Evolutionary conservation across 2,329 filamentous ascomycete species (phyloP).

Genomic region (Cercospora sojina): DNA sequence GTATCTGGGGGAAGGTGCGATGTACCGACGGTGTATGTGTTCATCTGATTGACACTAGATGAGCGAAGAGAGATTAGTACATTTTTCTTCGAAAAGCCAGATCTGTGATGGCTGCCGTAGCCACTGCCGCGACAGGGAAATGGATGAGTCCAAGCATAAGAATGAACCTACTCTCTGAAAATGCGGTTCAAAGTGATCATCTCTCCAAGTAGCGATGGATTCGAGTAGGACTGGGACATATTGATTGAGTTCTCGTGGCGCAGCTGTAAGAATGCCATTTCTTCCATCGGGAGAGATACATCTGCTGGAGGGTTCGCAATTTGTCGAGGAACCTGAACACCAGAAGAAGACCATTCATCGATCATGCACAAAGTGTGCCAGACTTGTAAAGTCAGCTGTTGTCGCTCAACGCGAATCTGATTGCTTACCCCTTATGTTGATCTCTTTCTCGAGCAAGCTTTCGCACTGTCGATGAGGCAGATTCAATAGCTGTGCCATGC

Average conservation of each 20-base stretch:
- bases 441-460: background rate
- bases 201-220: slow-evolving; percentile 5
- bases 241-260: background rate
- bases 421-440: slow-evolving; percentile 10
- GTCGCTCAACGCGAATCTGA: background rate
- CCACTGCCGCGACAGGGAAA: no score
- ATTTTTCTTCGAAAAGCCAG: no score
- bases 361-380: slow-evolving; percentile 15
- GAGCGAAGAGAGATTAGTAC: no score
- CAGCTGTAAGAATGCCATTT: slow-evolving; percentile 11
- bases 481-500: slow-evolving; percentile 10
- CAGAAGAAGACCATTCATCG: slow-evolving; percentile 15
- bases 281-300: slow-evolving; percentile 14
- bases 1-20: slow-evolving; percentile 12
- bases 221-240: background rate
- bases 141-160: no score
- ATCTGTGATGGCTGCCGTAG: no score
- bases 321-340: slow-evolving; percentile 11
- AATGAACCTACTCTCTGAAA: slow-evolving; percentile 4
- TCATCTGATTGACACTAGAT: slow-evolving; percentile 12
- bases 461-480: slow-evolving; percentile 9
- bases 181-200: slow-evolving; percentile 16
- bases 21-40: slow-evolving; percentile 8
- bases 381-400: slow-evolving; percentile 1
- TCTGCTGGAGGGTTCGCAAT: slow-evolving; percentile 11